phyloP scores from a whole-genome alignment of 2,329 filamentous ascomycete species.

The Fusarium poae region DNA sequence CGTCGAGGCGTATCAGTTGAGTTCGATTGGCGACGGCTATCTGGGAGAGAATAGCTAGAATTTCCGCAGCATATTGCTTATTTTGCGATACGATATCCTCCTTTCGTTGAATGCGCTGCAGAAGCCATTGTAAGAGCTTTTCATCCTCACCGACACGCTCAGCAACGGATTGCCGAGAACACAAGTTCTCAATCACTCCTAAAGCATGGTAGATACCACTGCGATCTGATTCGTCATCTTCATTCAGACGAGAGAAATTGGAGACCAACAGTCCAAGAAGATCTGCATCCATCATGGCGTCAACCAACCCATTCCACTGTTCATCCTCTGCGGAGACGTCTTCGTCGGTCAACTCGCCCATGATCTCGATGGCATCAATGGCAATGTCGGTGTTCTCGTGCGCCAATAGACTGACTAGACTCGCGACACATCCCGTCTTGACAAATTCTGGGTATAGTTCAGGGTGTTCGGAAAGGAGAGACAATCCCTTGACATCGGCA shows the following conservation, averaged over 20 bases:
- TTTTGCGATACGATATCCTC: slow-evolving; percentile 84
- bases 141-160: slow-evolving; percentile 79
- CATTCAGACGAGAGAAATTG: slow-evolving; percentile 84
- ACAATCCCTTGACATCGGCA: slow-evolving; percentile 85
- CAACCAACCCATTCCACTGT: slow-evolving; percentile 84
- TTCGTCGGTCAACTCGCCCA: slow-evolving; percentile 92
- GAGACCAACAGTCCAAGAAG: slow-evolving; percentile 79
- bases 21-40: slow-evolving; percentile 75
- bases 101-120: slow-evolving; percentile 76
- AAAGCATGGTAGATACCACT: slow-evolving; percentile 89
- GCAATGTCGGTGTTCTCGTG: slow-evolving; percentile 99
- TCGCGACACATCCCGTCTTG: slow-evolving; percentile 77
- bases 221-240: slow-evolving; percentile 78
- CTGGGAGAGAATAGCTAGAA: slow-evolving; percentile 90
- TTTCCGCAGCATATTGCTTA: slow-evolving; percentile 93
- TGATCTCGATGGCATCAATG: slow-evolving; percentile 88
- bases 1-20: slow-evolving; percentile 74
- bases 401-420: slow-evolving; percentile 83
- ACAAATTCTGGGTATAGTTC: slow-evolving; percentile 86
- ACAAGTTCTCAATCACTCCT: slow-evolving; percentile 85
- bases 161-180: slow-evolving; percentile 76
- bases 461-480: slow-evolving; percentile 87
- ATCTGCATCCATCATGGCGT: slow-evolving; percentile 75
- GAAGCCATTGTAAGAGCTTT: slow-evolving; percentile 79
- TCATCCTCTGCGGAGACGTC: slow-evolving; percentile 85